phyloP scores from a whole-genome alignment of 257 asterid species.

The Solanum chiquidenum region DNA sequence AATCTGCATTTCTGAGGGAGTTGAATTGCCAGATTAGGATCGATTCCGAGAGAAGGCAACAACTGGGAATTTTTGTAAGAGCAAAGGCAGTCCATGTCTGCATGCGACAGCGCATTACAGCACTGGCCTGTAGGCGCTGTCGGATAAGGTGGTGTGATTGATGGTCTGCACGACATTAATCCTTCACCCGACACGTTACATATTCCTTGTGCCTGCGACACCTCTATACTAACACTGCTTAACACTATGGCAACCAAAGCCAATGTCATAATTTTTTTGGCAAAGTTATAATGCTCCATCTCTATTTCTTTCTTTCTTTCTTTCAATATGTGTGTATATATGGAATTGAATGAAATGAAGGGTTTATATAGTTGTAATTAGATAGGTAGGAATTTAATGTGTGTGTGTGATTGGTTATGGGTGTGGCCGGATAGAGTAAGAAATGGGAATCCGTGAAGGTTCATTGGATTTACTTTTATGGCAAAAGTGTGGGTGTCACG shows the following conservation, averaged over 20 bases:
- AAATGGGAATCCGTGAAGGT: not conserved
- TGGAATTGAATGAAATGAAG: not conserved
- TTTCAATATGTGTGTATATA: not conserved
- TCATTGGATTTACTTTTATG: not conserved
- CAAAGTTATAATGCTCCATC: conserved; percentile 9
- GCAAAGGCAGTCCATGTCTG: conserved; percentile 46
- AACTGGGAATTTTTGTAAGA: conserved; percentile 32
- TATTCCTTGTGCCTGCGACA: conserved; percentile 19
- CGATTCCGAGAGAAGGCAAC: conserved; percentile 44
- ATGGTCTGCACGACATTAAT: conserved; percentile 40
- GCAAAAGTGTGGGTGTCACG: conserved; percentile 17
- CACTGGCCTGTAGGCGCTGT: conserved; percentile 38
- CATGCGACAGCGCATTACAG: conserved; percentile 43
- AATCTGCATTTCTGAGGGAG: conserved; percentile 48
- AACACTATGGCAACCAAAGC: not conserved
- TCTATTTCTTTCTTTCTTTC: not conserved
- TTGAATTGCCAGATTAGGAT: conserved; percentile 40
- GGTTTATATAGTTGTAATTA: not conserved
- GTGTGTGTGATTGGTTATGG: conserved; percentile 5
- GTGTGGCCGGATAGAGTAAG: not conserved
- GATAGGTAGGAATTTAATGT: not conserved
- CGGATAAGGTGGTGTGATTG: conserved; percentile 33
- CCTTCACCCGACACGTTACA: conserved; percentile 34
- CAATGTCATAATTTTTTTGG: not conserved
- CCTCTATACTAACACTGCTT: not conserved